Conservation (phyloP, 1,139 yeast species). For the Blastobotrys indianensis region DNA sequence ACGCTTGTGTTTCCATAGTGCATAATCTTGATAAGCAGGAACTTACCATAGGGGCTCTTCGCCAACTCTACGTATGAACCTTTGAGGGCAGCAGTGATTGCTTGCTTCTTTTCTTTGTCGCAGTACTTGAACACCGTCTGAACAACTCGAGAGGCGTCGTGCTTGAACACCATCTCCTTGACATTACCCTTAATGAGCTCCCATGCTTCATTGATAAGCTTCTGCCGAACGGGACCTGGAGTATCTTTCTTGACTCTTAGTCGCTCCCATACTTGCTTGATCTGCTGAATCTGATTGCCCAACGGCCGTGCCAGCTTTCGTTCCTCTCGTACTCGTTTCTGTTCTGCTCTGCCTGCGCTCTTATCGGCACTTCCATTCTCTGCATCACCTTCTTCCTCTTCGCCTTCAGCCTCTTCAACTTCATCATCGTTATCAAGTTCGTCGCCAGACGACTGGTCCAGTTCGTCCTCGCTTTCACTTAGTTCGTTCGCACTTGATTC, state of each 20-base stretch:
- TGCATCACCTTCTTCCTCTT: slow-evolving; percentile 25
- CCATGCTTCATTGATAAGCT: slow-evolving; percentile 82
- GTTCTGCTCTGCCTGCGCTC: slow-evolving; percentile 72
- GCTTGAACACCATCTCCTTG: slow-evolving; percentile 83
- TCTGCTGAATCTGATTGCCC: slow-evolving; percentile 77
- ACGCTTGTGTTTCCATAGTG: slow-evolving; percentile 88
- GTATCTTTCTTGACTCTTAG: slow-evolving; percentile 79
- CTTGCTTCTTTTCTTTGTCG: slow-evolving; percentile 69
- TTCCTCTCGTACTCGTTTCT: slow-evolving; percentile 68
- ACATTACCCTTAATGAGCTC: slow-evolving; percentile 68
- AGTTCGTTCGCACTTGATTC: slow-evolving; percentile 12
- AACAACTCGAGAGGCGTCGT: slow-evolving; percentile 93
- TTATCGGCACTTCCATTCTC: slow-evolving; percentile 18
- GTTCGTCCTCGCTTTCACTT: slow-evolving; percentile 28
- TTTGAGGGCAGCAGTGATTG: slow-evolving; percentile 61
- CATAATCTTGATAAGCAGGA: slow-evolving; percentile 76
- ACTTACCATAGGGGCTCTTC: slow-evolving; percentile 90
- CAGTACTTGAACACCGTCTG: slow-evolving; percentile 90
- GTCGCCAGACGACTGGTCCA: slow-evolving; percentile 26
- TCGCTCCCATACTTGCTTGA: slow-evolving; percentile 87
- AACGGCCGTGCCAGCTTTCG: slow-evolving; percentile 83
- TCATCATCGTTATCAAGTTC: slow-evolving; percentile 32
- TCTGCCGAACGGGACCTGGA: slow-evolving; percentile 70
- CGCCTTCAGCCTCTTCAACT: slow-evolving; percentile 29
- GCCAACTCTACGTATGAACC: slow-evolving; percentile 80